Conservation (phyloP, 306 rosid species). For the Gillenia trifoliata region DNA sequence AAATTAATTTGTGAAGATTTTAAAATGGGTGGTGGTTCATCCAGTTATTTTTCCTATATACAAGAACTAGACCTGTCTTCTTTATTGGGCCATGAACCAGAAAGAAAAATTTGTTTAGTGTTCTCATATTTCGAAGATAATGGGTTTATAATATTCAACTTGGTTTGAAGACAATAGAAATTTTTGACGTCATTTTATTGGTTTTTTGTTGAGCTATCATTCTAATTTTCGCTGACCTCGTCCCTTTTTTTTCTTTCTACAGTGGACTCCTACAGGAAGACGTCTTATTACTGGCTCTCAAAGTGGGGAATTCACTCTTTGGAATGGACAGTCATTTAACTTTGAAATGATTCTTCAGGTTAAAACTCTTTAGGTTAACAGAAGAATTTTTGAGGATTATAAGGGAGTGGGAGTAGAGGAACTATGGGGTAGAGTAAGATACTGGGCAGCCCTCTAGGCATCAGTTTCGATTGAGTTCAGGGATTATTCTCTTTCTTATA, state of each 20-base stretch:
- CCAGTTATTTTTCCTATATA: background rate
- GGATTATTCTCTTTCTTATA: background rate
- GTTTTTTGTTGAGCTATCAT: constrained; percentile 18
- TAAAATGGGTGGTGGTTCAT: background rate
- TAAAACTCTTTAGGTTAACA: background rate
- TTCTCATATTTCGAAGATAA: background rate
- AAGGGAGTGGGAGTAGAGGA: background rate
- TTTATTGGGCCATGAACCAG: background rate
- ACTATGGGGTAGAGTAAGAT: background rate
- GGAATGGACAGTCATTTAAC: constrained; percentile 99
- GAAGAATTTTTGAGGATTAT: background rate
- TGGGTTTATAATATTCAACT: background rate
- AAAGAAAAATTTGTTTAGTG: no score
- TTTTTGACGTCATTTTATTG: constrained; percentile 6
- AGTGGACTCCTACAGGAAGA: constrained; percentile 99
- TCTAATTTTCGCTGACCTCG: constrained; percentile 23
- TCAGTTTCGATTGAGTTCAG: background rate
- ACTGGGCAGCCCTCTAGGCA: background rate
- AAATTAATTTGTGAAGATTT: background rate
- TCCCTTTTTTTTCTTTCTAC: background rate
- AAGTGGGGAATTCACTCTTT: constrained; percentile 97
- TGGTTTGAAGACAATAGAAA: background rate
- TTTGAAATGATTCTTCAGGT: constrained; percentile 99
- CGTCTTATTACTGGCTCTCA: constrained; percentile 98
- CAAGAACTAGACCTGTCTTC: background rate